These are phyloP conservation scores for Coniochaeta ligniaria DNA, from an alignment of 2,329 filamentous ascomycete genomes.

Conservation along the genomic window DNA sequence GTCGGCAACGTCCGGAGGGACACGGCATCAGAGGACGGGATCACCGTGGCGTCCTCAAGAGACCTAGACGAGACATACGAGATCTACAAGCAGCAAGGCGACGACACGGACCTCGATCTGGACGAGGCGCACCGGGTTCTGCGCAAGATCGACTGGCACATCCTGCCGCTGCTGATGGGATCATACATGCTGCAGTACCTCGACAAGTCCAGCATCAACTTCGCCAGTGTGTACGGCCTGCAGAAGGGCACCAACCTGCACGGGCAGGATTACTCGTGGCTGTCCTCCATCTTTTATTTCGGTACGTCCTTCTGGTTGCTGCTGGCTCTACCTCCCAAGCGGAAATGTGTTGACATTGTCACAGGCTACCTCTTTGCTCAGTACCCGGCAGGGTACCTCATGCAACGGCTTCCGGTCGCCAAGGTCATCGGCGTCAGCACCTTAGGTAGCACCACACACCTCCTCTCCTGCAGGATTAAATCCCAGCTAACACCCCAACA, in stretches of 20 bases:
- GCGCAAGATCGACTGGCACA: conserved; percentile 22
- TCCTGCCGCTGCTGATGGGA: conserved; percentile 22
- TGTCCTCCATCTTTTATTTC: conserved; percentile 14
- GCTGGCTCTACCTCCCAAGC: background rate
- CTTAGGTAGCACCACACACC: conserved; percentile 13
- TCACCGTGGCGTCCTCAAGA: conserved; percentile 2
- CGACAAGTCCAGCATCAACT: conserved; percentile 38
- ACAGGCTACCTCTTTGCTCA: conserved; percentile 36
- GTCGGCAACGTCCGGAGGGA: background rate
- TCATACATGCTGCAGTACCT: conserved; percentile 26
- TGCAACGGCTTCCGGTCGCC: conserved; percentile 40
- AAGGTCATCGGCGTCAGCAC: conserved; percentile 36
- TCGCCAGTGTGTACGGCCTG: conserved; percentile 41
- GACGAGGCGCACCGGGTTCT: conserved; percentile 20
- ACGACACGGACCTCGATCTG: conserved; percentile 14
- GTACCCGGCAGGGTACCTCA: conserved; percentile 34
- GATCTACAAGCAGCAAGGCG: conserved; percentile 16
- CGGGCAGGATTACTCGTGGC: conserved; percentile 45
- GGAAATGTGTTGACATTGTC: background rate
- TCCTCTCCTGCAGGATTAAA: background rate
- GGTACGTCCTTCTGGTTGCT: conserved; percentile 11
- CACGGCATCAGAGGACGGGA: background rate
- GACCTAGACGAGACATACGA: conserved; percentile 23
- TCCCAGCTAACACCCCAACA: background rate
- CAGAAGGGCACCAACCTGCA: conserved; percentile 36